Percentiles rank a stretch among this genome's conserved stretches.
Evolutionary conservation across 1,284 basidiomycete genomes (phyloP).

Genomic region (Moesziomyces sp.): DNA sequence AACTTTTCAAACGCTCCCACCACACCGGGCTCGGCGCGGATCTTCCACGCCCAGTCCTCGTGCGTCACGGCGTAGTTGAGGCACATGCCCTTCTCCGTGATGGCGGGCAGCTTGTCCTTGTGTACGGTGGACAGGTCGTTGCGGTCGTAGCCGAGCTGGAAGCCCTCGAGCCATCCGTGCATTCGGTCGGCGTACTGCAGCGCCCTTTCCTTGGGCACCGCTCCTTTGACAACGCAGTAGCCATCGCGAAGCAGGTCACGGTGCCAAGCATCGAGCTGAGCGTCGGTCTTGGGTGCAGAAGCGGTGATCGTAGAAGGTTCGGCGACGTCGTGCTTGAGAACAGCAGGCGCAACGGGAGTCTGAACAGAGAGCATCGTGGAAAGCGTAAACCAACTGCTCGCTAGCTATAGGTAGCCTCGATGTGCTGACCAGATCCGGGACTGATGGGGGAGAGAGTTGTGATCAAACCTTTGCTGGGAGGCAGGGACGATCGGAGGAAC

Average conservation of each 20-base stretch:
- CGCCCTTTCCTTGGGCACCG: constrained; percentile 60
- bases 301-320: neutral
- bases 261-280: constrained; percentile 34
- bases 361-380: constrained; percentile 14
- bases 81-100: constrained; percentile 59
- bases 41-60: constrained; percentile 69
- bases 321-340: constrained; percentile 19
- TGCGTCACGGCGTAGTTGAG: constrained; percentile 66
- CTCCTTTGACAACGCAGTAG: constrained; percentile 67
- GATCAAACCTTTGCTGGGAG: too few species aligned
- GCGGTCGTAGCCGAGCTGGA: constrained; percentile 67
- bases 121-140: constrained; percentile 68
- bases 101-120: constrained; percentile 65
- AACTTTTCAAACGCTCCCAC: constrained; percentile 67
- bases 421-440: too few species aligned
- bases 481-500: too few species aligned
- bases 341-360: constrained; percentile 9
- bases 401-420: neutral
- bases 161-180: constrained; percentile 67
- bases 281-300: neutral
- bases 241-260: constrained; percentile 47
- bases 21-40: constrained; percentile 66
- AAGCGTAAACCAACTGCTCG: neutral
- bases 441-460: too few species aligned
- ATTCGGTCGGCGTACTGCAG: constrained; percentile 64